Evolutionary conservation across 495 filamentous ascomycete genomes (phyloP), one percentile per base, ranked within the genome.

Genomic region (Venustampulla echinocandica): DNA sequence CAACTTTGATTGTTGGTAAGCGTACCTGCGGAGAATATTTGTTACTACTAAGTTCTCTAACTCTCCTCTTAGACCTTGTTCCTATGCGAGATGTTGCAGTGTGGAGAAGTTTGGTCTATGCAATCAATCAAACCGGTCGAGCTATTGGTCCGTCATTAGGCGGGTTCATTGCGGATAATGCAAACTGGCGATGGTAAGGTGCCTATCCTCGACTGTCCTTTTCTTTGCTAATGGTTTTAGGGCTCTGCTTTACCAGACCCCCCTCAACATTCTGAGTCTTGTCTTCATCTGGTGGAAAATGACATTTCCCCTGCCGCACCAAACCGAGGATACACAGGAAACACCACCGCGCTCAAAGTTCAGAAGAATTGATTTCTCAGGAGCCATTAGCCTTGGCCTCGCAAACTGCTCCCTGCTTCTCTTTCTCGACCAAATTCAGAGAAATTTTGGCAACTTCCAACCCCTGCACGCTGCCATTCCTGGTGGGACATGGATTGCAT

Each of bases 31-130:
- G 21, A 67, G 73, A 0, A 69, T 82, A n/a, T 66, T 84, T n/a
- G 81, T 81, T 41, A 42, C 42, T 14, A 37, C 36, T 47, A 46
- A 46, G 35, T 11, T 6, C 3, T 14, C 24, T 14, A 13, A 20
- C 9, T 17, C 17, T 17, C 30, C n/a, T 4, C 10, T 42, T 42
- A 72, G 81, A 86, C 49, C 64, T 84, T 2, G 70, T 84, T 2
- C 78, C 80, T 7, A 59, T 76, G n/a, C 67, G 79, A 18, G 79
- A 86, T 9, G 68, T 84, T 0, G 82, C 79, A 7, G 63, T 68
- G 9, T 86, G 80, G 80, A 68, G 79, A 35, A 73, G 77, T 7
- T 83, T 80, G 54, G 66, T 82, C 28, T 84, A 86, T 48, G 67
- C 83, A 10, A 65, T 76, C 4, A 73, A 75, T 50, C 82, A 79